A percentile compares a stretch with the other conserved stretches of the same genome.
These are phyloP conservation scores for Fomes fomentarius DNA, from an alignment of 1,284 basidiomycete species.

Conservation along the genomic window DNA sequence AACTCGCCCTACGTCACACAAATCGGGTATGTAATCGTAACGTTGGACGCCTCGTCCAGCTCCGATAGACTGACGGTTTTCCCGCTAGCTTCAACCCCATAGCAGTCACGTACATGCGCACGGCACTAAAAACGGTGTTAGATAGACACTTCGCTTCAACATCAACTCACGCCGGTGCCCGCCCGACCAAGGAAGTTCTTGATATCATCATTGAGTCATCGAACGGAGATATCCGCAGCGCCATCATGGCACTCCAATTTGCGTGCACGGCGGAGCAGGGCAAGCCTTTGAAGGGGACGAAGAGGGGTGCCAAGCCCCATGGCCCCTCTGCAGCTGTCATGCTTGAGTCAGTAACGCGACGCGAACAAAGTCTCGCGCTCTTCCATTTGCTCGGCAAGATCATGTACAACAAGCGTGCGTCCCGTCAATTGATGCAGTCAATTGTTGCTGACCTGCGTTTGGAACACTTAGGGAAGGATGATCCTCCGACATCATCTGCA, in stretches of 20 bases:
- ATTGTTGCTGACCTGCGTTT: not conserved
- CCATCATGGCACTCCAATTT: conserved; percentile 92
- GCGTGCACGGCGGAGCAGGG: conserved; percentile 40
- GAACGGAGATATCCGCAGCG: conserved; percentile 91
- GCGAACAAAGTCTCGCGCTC: conserved; percentile 86
- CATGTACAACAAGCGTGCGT: conserved; percentile 91
- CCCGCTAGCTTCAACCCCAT: conserved; percentile 83
- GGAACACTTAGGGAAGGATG: conserved; percentile 64
- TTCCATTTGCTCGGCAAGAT: conserved; percentile 96
- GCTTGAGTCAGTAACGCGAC: conserved; percentile 73
- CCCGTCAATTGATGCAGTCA: not conserved
- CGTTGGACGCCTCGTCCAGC: too few species aligned
- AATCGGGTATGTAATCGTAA: conserved; percentile 58
- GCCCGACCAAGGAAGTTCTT: conserved; percentile 66
- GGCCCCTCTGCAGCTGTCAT: conserved; percentile 36
- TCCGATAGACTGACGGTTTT: too few species aligned
- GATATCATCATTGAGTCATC: conserved; percentile 79
- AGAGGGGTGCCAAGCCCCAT: conserved; percentile 12
- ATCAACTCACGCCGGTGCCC: conserved; percentile 24
- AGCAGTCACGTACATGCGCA: conserved; percentile 82
- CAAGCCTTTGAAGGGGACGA: conserved; percentile 12
- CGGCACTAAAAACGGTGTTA: conserved; percentile 75
- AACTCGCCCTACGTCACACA: conserved; percentile 70
- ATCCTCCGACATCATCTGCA: conserved; percentile 55
- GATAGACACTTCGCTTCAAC: conserved; percentile 46